Evolutionary conservation across 1,139 yeast genomes (phyloP).

Genomic region (Eremothecium cymbalariae): DNA sequence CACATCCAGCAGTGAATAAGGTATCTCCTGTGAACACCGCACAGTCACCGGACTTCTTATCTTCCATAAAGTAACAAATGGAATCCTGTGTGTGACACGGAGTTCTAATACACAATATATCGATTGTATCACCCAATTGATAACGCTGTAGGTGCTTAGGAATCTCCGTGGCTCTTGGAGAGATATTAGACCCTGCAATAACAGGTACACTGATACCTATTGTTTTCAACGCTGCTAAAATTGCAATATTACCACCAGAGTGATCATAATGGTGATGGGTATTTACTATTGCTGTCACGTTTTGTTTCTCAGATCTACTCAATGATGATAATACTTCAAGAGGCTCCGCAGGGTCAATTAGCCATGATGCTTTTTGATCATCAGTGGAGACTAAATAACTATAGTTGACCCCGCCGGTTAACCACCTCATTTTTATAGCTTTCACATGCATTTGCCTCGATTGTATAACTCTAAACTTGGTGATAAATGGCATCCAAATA

Average conservation of each 20-base stretch:
- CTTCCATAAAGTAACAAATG: constrained; percentile 73
- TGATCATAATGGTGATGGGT: constrained; percentile 97
- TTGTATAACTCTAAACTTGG: constrained; percentile 13
- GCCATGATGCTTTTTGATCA: constrained; percentile 60
- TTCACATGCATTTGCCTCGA: constrained; percentile 66
- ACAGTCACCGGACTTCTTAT: constrained; percentile 48
- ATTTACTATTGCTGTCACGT: constrained; percentile 70
- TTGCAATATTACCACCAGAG: constrained; percentile 70
- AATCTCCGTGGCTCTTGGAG: constrained; percentile 24
- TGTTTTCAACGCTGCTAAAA: constrained; percentile 28
- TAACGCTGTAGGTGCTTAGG: constrained; percentile 30
- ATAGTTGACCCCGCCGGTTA: constrained; percentile 76
- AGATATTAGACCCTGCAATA: constrained; percentile 61
- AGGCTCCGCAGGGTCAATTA: constrained; percentile 91
- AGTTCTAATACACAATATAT: constrained; percentile 79
- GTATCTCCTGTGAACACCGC: constrained; percentile 96
- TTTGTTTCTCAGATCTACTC: constrained; percentile 32
- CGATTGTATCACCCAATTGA: constrained; percentile 42
- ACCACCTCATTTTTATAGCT: constrained; percentile 92
- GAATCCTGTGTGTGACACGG: constrained; percentile 98
- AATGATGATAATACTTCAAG: constrained; percentile 42
- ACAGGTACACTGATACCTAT: constrained; percentile 42
- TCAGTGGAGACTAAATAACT: constrained; percentile 71
- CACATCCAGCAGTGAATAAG: constrained; percentile 88
- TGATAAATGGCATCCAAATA: too few species aligned